phyloP scores from a whole-genome alignment of 129 eudicot genomes.

The Chrysanthemum lavandulifolium region DNA sequence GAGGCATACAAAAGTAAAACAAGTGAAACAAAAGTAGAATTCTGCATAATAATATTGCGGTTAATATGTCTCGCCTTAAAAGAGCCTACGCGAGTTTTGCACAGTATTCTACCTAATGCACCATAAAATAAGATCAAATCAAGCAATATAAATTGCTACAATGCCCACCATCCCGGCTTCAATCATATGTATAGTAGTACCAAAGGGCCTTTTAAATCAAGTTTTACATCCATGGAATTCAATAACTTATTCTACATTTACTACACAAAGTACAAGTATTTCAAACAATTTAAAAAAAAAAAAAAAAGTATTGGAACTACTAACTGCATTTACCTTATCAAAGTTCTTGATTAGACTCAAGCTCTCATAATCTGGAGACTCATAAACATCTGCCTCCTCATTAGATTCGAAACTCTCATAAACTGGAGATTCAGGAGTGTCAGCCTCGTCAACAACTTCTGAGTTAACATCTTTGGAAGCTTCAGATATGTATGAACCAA shows the following conservation, averaged over 20 bases:
- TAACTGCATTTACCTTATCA: slow-evolving; percentile 19
- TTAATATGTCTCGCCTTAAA: too few species aligned
- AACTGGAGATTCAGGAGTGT: slow-evolving; percentile 33
- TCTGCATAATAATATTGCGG: too few species aligned
- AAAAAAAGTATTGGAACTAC: neutral
- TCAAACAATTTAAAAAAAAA: slow-evolving; percentile 13
- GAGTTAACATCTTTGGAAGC: slow-evolving; percentile 29
- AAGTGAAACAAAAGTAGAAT: too few species aligned
- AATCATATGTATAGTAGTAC: neutral
- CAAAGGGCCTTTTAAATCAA: slow-evolving; percentile 1
- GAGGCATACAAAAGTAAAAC: too few species aligned
- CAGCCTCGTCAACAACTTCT: slow-evolving; percentile 35
- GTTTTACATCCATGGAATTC: neutral
- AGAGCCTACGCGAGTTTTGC: neutral
- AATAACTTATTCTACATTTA: slow-evolving; percentile 22
- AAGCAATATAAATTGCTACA: neutral
- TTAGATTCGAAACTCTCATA: slow-evolving; percentile 40
- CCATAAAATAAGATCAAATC: neutral
- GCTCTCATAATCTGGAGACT: slow-evolving; percentile 40
- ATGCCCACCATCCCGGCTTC: neutral
- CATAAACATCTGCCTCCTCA: slow-evolving; percentile 35
- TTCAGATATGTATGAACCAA: slow-evolving; percentile 36
- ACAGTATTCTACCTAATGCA: neutral
- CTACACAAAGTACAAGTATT: slow-evolving; percentile 25
- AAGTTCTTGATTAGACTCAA: slow-evolving; percentile 54